Evolutionary conservation across 805 yeast species (phyloP).

Genomic region (Kluyveromyces aestuarii): DNA sequence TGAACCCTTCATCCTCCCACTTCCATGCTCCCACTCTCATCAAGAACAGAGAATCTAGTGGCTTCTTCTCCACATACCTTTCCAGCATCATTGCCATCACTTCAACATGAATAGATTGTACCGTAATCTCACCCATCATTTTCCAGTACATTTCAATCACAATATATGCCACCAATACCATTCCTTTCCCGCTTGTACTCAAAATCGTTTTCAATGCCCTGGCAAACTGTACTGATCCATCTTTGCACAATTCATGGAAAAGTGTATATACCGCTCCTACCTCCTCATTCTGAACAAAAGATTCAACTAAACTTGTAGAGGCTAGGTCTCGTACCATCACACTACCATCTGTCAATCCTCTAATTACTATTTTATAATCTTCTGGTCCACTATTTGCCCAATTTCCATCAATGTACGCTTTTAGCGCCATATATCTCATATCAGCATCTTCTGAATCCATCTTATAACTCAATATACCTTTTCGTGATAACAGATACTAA

Average conservation of each 20-base stretch:
- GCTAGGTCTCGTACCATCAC: conserved; percentile 1
- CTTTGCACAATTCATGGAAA: not conserved
- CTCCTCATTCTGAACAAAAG: not conserved
- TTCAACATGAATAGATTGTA: conserved; percentile 1
- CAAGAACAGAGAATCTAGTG: not conserved
- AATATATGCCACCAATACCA: not conserved
- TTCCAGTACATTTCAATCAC: not conserved
- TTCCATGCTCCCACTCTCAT: not conserved
- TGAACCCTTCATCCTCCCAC: not conserved
- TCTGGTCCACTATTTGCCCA: not conserved
- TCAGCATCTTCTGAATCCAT: not conserved
- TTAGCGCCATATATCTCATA: conserved; percentile 3
- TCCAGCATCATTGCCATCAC: not conserved
- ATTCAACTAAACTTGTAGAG: not conserved
- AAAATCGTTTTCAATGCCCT: conserved; percentile 1
- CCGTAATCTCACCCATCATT: not conserved
- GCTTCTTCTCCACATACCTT: not conserved
- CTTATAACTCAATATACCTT: too few species aligned
- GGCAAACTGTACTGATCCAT: not conserved
- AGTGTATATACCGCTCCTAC: not conserved
- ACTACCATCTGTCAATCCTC: not conserved
- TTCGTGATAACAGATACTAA: too few species aligned
- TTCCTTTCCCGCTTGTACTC: not conserved
- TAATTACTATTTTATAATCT: not conserved
- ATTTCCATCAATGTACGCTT: not conserved